A percentile compares a stretch with the other conserved stretches of the same genome.
Evolutionary conservation across 441 rosid genomes (phyloP).

Genomic region (Croton setiger): DNA sequence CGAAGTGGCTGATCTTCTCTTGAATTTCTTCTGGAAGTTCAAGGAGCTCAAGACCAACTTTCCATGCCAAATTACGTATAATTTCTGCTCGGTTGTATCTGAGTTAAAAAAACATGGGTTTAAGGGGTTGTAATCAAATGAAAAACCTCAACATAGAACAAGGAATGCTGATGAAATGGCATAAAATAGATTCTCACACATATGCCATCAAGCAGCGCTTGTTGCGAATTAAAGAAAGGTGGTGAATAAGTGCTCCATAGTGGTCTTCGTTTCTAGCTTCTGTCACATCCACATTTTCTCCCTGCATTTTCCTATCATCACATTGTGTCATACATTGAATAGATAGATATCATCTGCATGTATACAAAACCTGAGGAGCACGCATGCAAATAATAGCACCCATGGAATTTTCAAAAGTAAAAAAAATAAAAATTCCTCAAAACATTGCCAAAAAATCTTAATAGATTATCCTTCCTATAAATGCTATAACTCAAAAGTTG

Average conservation of each 20-base stretch:
- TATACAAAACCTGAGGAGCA: neutral
- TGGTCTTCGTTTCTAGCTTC: conserved; percentile 80
- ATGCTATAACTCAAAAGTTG: neutral
- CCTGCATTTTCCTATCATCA: conserved; percentile 72
- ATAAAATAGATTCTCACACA: conserved; percentile 38
- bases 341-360: too few relatives aligned
- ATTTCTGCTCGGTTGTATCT: conserved; percentile 83
- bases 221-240: conserved; percentile 75
- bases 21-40: conserved; percentile 76
- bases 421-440: neutral
- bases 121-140: neutral
- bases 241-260: conserved; percentile 83
- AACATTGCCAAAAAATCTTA: neutral
- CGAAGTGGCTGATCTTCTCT: conserved; percentile 61
- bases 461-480: neutral
- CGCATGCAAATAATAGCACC: neutral
- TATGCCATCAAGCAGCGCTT: conserved; percentile 95
- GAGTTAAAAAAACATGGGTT: conserved; percentile 19
- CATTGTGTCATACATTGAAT: conserved; percentile 6
- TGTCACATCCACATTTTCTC: conserved; percentile 70
- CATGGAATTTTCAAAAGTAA: neutral
- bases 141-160: conserved; percentile 12
- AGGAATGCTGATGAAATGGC: conserved; percentile 37
- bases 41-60: conserved; percentile 63
- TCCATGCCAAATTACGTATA: conserved; percentile 71